These are phyloP conservation scores for Dillenia turbinata DNA, from an alignment of 164 flowering plant genomes.

Conservation along the genomic window DNA sequence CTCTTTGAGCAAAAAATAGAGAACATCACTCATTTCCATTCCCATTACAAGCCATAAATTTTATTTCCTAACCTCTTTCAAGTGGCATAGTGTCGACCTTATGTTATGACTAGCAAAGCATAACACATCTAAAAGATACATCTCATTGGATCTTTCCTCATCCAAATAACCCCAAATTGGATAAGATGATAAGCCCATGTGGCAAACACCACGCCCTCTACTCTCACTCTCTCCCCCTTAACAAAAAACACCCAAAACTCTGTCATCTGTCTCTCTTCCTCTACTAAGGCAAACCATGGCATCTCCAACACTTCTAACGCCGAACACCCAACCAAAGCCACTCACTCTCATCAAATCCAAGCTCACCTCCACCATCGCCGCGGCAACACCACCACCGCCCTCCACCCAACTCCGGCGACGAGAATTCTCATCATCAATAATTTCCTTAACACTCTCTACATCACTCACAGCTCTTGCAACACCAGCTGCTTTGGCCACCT, in stretches of 20 bases:
- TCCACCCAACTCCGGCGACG: constrained; percentile 29
- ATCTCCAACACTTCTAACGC: constrained; percentile 62
- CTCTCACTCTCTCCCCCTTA: constrained; percentile 4
- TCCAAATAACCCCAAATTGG: constrained; percentile 36
- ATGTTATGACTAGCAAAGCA: too few relatives aligned
- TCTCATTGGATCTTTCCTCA: constrained; percentile 29
- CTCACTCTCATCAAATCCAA: constrained; percentile 27
- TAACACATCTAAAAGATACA: background rate
- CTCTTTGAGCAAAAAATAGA: too few relatives aligned
- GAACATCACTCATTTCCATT: too few relatives aligned
- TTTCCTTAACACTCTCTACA: constrained; percentile 12
- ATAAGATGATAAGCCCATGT: constrained; percentile 87
- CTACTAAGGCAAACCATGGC: constrained; percentile 33
- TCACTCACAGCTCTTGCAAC: constrained; percentile 15
- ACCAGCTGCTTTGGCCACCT: constrained; percentile 51
- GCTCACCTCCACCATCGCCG: constrained; percentile 18
- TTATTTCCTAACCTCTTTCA: too few relatives aligned
- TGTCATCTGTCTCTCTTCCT: background rate
- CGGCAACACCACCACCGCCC: constrained; percentile 5
- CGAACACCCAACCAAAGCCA: constrained; percentile 47
- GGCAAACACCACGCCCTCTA: constrained; percentile 25
- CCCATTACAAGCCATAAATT: too few relatives aligned
- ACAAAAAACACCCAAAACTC: constrained; percentile 1
- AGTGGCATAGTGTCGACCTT: too few relatives aligned
- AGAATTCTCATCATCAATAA: constrained; percentile 22